Conservation (phyloP, 2,329 filamentous ascomycete species). For the Metarhizium guizhouense region DNA sequence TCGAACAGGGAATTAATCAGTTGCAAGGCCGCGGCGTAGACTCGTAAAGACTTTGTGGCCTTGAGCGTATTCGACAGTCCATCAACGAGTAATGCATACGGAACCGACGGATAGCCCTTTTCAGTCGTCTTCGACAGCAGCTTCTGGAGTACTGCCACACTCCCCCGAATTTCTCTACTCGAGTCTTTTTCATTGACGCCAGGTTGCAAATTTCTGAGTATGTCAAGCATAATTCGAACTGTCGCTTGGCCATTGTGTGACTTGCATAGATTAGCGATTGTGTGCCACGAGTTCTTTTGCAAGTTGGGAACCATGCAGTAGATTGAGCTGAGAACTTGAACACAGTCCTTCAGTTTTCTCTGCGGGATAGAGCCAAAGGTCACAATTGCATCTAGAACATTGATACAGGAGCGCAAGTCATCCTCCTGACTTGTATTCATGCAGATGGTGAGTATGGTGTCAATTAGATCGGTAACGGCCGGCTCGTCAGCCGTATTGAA, state of each 20-base stretch:
- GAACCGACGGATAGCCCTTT: slow-evolving; percentile 51
- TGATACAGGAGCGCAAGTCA: slow-evolving; percentile 59
- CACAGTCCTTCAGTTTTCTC: slow-evolving; percentile 52
- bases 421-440: slow-evolving; percentile 54
- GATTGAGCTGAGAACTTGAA: slow-evolving; percentile 64
- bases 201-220: slow-evolving; percentile 40
- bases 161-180: slow-evolving; percentile 50
- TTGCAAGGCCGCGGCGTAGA: slow-evolving; percentile 38
- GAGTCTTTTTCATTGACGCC: slow-evolving; percentile 41
- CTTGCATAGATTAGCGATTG: slow-evolving; percentile 59
- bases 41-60: slow-evolving; percentile 33
- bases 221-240: slow-evolving; percentile 55
- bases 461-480: slow-evolving; percentile 52
- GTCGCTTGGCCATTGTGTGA: slow-evolving; percentile 67
- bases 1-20: slow-evolving; percentile 48
- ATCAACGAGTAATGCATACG: slow-evolving; percentile 49
- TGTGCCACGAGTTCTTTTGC: slow-evolving; percentile 59
- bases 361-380: slow-evolving; percentile 63
- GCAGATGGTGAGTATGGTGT: slow-evolving; percentile 56
- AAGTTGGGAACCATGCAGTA: slow-evolving; percentile 55
- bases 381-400: slow-evolving; percentile 60
- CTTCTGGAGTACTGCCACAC: slow-evolving; percentile 54
- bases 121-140: slow-evolving; percentile 50
- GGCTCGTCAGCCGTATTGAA: slow-evolving; percentile 58
- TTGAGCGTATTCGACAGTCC: slow-evolving; percentile 44